Evolutionary conservation across 805 yeast species (phyloP).

Genomic region (Grigorovia jiainica): DNA sequence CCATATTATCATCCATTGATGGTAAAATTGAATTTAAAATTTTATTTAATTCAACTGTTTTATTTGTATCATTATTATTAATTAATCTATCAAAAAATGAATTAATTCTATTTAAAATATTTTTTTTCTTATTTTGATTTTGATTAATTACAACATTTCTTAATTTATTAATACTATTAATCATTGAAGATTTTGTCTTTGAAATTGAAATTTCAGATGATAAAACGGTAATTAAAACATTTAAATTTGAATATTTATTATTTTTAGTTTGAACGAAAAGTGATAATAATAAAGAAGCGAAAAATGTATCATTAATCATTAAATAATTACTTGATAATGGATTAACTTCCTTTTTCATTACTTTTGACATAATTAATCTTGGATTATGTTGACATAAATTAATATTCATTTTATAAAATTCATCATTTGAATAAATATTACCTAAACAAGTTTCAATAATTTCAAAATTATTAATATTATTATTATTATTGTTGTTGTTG

Average conservation of each 20-base stretch:
- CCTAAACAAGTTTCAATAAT: neutral
- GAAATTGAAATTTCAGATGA: slow-evolving; percentile 14
- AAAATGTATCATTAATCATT: slow-evolving; percentile 21
- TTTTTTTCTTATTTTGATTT: slow-evolving; percentile 7
- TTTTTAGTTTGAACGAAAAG: slow-evolving; percentile 10
- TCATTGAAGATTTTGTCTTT: slow-evolving; percentile 3
- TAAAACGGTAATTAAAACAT: slow-evolving; percentile 13
- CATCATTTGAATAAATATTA: neutral
- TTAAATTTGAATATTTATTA: neutral
- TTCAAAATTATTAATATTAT: neutral
- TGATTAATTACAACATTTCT: slow-evolving; percentile 16
- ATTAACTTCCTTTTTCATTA: slow-evolving; percentile 25
- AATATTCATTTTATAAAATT: slow-evolving; percentile 6
- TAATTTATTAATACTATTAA: slow-evolving; percentile 7
- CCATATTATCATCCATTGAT: slow-evolving; percentile 8
- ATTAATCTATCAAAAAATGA: slow-evolving; percentile 20
- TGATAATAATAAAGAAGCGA: slow-evolving; percentile 19
- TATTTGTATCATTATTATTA: slow-evolving; percentile 7
- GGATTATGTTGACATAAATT: slow-evolving; percentile 20
- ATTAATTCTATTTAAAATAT: slow-evolving; percentile 15
- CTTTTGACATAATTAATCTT: slow-evolving; percentile 19
- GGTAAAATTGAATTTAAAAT: slow-evolving; percentile 1
- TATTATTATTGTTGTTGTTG: neutral
- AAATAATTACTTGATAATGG: slow-evolving; percentile 26
- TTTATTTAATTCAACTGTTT: neutral